Base-by-base conservation (phyloP, 176 grass and related monocot genomes). In the Cenchrus americanus region DNA sequence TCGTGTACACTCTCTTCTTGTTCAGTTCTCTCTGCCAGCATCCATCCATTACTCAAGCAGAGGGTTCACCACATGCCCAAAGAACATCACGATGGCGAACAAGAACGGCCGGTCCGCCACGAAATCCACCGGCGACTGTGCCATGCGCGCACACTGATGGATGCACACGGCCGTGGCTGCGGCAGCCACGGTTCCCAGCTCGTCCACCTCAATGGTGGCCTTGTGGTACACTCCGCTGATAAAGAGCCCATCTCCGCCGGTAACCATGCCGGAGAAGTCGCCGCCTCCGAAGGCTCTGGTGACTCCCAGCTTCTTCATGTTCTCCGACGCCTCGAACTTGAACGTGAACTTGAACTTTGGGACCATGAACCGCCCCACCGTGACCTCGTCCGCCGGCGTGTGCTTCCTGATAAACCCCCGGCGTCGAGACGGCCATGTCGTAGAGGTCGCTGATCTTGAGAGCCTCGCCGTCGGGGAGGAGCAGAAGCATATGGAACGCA, bases 141-240 rank as follows among this genome's bases (percentile, higher is more conserved):
- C 1, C 1, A 2, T 14, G 2, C n/a, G 18, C 1, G 0, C 10
- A 19, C 52, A 51, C 42, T 11, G 2, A 0, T 0, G 0, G 0
- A 80, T 52, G 14, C 0, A 1, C 15, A 80, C 76, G 61, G 51
- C 69, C 3, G 52, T 89, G 44, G 87, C 51, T 1, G 61, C 76
- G 3, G 74, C 76, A 0, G 87, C 87, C 15, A 89, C 69, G 52
- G 82, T 85, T n/a, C 77, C 77, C n/a, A 5, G 2, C 53, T 89
- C 87, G 53, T 89, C 82, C 32, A 89, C 82, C 82, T 89, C 53
- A 4, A 81, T 14, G 62, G 87, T 85, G 77, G 70, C 87, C 69
- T 85, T 74, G 5, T 85, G 82, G 52, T 84, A 80, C 76, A 84
- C 82, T 10, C 27, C 76, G 0, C 2, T 0, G 15, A 89, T 52